A percentile compares a stretch with the other conserved stretches of the same genome.
These are phyloP conservation scores for Eragrostis curvula DNA, from an alignment of 176 grass and related monocot species.

Conservation along the genomic window DNA sequence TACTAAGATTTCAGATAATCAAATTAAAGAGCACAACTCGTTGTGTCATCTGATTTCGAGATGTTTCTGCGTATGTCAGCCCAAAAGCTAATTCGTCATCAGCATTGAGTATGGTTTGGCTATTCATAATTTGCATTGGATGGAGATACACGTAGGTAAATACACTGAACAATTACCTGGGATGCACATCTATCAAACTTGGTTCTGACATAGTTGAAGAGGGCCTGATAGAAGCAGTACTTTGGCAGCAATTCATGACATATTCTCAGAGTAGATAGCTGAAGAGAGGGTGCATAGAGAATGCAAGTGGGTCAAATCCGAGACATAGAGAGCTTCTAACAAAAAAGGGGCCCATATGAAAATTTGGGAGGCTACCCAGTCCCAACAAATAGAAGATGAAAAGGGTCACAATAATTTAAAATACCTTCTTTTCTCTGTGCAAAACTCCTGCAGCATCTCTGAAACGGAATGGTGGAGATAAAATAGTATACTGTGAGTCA, in stretches of 20 bases:
- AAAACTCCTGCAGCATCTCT: not conserved
- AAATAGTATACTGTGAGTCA: not conserved
- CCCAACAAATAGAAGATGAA: no score
- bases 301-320: not conserved
- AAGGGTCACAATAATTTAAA: no score
- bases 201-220: not conserved
- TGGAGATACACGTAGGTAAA: no score
- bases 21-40: not conserved
- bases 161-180: not conserved
- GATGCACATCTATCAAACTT: not conserved
- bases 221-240: not conserved
- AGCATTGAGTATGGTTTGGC: not conserved
- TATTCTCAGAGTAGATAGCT: not conserved
- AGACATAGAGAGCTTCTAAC: not conserved
- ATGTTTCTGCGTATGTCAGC: not conserved
- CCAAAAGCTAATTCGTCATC: not conserved
- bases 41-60: not conserved
- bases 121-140: not conserved
- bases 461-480: not conserved
- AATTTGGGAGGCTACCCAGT: not conserved
- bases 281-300: not conserved
- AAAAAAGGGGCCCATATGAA: slow-evolving; percentile 3
- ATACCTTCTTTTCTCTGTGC: no score
- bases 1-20: slow-evolving; percentile 6
- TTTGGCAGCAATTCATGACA: not conserved